These are phyloP conservation scores for sorghum (Sorghum bicolor) DNA, from an alignment of 176 grass and related monocot species.

Conservation along the genomic window Sorghum_bicolor_NCBIv3 NC_012878.2:51125001-51125500, in stretches of 20 bases:
- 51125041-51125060: not conserved
- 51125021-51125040: not conserved
- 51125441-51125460: not conserved
- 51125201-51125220: slow-evolving; percentile 90
- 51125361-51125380: not conserved
- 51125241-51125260: slow-evolving; percentile 93
- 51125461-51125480: not conserved
- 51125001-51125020: slow-evolving; percentile 1
- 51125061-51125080: slow-evolving; percentile 1
- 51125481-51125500: not conserved
- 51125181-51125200: slow-evolving; percentile 77
- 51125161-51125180: slow-evolving; percentile 99
- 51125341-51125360: not conserved
- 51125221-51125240: slow-evolving; percentile 67
- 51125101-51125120: slow-evolving; percentile 15
- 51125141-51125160: not conserved
- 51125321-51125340: not conserved
- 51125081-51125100: not conserved
- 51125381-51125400: not conserved
- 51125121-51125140: slow-evolving; percentile 50
- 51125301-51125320: slow-evolving; percentile 32
- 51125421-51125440: not conserved
- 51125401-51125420: not conserved
- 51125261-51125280: slow-evolving; percentile 79
- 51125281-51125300: slow-evolving; percentile 45